Evolutionary conservation across 1,284 basidiomycete genomes (phyloP), one percentile per base, ranked within the genome.

Genomic region (Puccinia hordei): DNA sequence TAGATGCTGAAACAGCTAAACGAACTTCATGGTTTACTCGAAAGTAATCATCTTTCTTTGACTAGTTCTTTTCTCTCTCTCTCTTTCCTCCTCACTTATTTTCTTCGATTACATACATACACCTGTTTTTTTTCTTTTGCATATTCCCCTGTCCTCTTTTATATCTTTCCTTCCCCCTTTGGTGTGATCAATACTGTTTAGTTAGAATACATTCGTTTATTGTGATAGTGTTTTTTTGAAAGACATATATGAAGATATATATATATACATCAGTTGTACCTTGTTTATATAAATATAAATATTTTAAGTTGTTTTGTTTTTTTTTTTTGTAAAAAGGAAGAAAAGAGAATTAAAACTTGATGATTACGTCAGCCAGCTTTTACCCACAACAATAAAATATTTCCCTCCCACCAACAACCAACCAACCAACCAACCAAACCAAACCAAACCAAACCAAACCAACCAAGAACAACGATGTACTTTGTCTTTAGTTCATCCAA

Each of bases 1-100:
- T n/a, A 68, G 33, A 35, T 19, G 9, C 46, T 51, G 75, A 78
- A 17, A 5, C 75, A 2, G 63, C 63, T 57, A 66, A 78, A 55
- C 75, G 75, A n/a, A 30, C 63, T 6, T 69, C 75, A 2, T 78
- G 75, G 75, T 78, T 78, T 30, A 51, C 46, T 27, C 75, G 75
- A 22, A 78, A 78, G 46, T 78, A 69, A 46, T 33, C 44, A 6
- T 38, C 38, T 53, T 74, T 35, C n/a, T 38, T 69, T 8, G 5
- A 4, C 15, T 10, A 44, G 3, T 38, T 69, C 9, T 71, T 71
- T 9, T 41, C 12, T 30, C 19, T 30, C 24, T 51, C n/a, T 44
- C 17, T 49, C 38, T 41, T 41, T 49, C 27, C 22, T 71, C 24
- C 22, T 71, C 24, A 8, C 38, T 10, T 19, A 8, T 10, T 41